Evolutionary conservation across 2,329 filamentous ascomycete species (phyloP).

Genomic region (Pleurostoma richardsiae): DNA sequence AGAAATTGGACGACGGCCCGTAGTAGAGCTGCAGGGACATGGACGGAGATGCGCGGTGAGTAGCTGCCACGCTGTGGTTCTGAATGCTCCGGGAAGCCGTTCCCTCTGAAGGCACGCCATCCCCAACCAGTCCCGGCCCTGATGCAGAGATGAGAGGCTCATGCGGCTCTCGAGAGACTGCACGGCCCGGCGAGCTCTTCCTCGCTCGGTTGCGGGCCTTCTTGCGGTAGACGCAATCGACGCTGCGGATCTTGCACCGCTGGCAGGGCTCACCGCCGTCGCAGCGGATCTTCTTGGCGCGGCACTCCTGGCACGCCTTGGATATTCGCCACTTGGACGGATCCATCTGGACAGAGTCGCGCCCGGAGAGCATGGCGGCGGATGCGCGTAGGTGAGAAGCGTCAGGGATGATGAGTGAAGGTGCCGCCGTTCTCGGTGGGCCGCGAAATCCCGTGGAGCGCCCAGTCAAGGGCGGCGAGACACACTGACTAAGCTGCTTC

Average conservation of each 20-base stretch:
- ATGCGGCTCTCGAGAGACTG: neutral
- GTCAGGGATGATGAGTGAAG: no score
- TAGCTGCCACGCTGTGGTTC: slow-evolving; percentile 37
- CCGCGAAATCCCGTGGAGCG: no score
- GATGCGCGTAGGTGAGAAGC: no score
- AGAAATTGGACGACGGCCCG: slow-evolving; percentile 39
- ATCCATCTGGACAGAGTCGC: neutral
- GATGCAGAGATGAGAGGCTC: neutral
- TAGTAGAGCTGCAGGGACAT: slow-evolving; percentile 39
- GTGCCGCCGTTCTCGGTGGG: no score
- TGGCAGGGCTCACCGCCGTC: slow-evolving; percentile 9
- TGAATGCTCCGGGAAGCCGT: slow-evolving; percentile 15
- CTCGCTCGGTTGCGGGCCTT: slow-evolving; percentile 8
- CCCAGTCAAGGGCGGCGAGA: no score
- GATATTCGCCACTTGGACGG: neutral
- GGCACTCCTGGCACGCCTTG: slow-evolving; percentile 10
- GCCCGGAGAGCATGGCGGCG: no score
- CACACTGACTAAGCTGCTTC: no score
- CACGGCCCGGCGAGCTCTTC: slow-evolving; percentile 3
- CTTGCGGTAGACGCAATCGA: slow-evolving; percentile 8
- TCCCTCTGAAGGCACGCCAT: slow-evolving; percentile 4
- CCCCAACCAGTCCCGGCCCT: neutral
- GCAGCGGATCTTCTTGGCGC: slow-evolving; percentile 9
- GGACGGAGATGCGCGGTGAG: slow-evolving; percentile 36
- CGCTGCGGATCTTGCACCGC: slow-evolving; percentile 7